phyloP scores from a whole-genome alignment of 1,284 basidiomycete genomes.

The Cutaneotrichosporon sp. region DNA sequence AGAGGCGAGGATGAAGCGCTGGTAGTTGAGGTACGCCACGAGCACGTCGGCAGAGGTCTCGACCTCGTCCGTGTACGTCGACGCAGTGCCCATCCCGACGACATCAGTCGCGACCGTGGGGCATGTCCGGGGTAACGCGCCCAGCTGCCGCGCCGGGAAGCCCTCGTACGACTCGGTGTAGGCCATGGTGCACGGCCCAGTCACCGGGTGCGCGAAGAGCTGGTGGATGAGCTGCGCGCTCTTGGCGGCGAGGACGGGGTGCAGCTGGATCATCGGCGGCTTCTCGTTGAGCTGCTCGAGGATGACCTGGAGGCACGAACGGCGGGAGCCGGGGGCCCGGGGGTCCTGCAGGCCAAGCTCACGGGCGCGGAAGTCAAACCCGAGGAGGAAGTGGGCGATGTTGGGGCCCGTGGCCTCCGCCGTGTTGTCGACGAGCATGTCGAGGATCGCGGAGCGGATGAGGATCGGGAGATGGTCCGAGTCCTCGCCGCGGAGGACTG shows the following conservation, averaged over 20 bases:
- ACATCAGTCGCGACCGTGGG: slow-evolving; percentile 58
- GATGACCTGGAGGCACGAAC: slow-evolving; percentile 77
- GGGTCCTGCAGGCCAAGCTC: slow-evolving; percentile 55
- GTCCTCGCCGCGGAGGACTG: slow-evolving; percentile 32
- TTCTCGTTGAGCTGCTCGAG: slow-evolving; percentile 71
- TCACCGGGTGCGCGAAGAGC: slow-evolving; percentile 80
- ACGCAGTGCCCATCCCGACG: slow-evolving; percentile 64
- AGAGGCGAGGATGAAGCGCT: slow-evolving; percentile 82
- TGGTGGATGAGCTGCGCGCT: slow-evolving; percentile 82
- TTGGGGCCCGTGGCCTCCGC: slow-evolving; percentile 74
- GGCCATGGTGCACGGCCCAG: slow-evolving; percentile 77
- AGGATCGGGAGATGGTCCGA: slow-evolving; percentile 55
- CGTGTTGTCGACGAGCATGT: slow-evolving; percentile 81
- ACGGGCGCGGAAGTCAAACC: slow-evolving; percentile 63
- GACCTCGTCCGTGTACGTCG: slow-evolving; percentile 70
- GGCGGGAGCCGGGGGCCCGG: slow-evolving; percentile 67
- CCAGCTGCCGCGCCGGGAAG: slow-evolving; percentile 83
- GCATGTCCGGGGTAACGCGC: slow-evolving; percentile 54
- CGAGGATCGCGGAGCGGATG: slow-evolving; percentile 76
- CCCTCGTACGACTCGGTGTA: slow-evolving; percentile 87
- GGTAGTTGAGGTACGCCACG: slow-evolving; percentile 75
- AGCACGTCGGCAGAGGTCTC: slow-evolving; percentile 72
- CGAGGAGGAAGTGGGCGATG: slow-evolving; percentile 83
- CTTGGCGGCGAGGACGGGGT: slow-evolving; percentile 82
- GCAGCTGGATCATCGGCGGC: slow-evolving; percentile 61